Base-by-base conservation (phyloP, 2,329 filamentous ascomycete genomes). In the Coccinonectria pachysandricola region DNA sequence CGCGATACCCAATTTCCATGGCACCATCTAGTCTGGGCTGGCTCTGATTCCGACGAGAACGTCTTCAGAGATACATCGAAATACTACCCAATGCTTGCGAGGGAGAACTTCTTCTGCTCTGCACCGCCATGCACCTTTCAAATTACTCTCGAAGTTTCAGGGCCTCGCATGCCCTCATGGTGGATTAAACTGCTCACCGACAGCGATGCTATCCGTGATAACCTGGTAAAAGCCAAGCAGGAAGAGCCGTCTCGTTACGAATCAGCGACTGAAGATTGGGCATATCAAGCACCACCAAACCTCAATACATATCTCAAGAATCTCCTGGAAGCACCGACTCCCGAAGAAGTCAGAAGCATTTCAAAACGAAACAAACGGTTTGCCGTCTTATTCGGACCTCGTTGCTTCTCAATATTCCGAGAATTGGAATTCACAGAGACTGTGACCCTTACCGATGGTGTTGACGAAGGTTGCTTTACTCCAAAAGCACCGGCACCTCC, bases 301-400 rank as follows among this genome's bases (percentile, higher is more conserved):
- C 46, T 74, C 4, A 60, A 63, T 30, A 62, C 59, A 6, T 74
- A 73, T 25, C 47, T 72, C 4, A 60, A 57, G 16, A 67, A 74
- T 31, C 51, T 65, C 5, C 52, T 66, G 3, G 54, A 60, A 13
- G 47, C 48, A 3, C 48, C 47, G 1, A 46, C 49, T 3, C 48
- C 49, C 1, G 50, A 53, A 18, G 52, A 54, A 7, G 45, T 45
- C 0, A 52, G 63, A 22, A 64, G 53, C 25, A 71, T 75, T 18
- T 67, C 68, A 3, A 65, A 65, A 27, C 53, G 68, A 2, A 75
- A 75, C 38, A 73, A 72, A 43, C 60, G 64, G 9, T 74, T 73
- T 28, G 51, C 53, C 14, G 62, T 71, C 2, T 54, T 69, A 6
- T 72, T 74, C 30, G 65, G 68, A 0, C 54, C 56, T 4, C 59